Base-by-base conservation (phyloP, 177 flowering plant species). In the Vitis hybrid region DNA sequence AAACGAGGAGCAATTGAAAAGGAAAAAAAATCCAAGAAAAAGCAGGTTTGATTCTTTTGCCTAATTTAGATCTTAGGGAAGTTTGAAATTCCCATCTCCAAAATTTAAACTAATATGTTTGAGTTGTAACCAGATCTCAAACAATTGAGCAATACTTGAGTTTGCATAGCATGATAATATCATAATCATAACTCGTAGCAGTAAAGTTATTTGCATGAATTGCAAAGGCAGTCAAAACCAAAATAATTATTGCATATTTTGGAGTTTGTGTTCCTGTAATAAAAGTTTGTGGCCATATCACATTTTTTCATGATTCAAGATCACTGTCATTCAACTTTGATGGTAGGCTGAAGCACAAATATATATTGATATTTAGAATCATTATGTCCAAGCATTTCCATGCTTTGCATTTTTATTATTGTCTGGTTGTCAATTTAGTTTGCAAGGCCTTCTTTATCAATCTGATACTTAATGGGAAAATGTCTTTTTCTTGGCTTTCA, bases 1-100 rank as follows among this genome's bases (percentile, higher is more conserved):
- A 88, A 82, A 79, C 89, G 91, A 51, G 81, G 81, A 55, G 80
- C 75, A 52, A 62, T 65, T 66, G 89, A 82, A 35, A 89, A 81
- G 82, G 92, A 88, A 64, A 88, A 90, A 78, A 88, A 87, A 73
- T 76, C 86, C 49, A 90, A 88, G 81, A 90, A 90, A 72, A 90
- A 86, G 63, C 89, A 85, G 91, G 94, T 88, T 52, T 66, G 67
- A 11, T 19, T 24, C 18, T 54, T 55, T 7, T 14, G 32, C 27
- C 5, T 32, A 27, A 55, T 5, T 62, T 13, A 13, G 0, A 11
- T 58, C 61, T 58, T 3, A 19, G 15, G 60, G 60, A 62, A 52
- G 18, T 16, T n/a, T n/a, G 51, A 52, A 7, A 24, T 56, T 56
- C 16, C 27, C 56, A 6, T 65, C 21, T 6, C 12, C 18, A 6